Conservation (phyloP, 805 yeast genomes). For the Yarrowia deformans region DNA sequence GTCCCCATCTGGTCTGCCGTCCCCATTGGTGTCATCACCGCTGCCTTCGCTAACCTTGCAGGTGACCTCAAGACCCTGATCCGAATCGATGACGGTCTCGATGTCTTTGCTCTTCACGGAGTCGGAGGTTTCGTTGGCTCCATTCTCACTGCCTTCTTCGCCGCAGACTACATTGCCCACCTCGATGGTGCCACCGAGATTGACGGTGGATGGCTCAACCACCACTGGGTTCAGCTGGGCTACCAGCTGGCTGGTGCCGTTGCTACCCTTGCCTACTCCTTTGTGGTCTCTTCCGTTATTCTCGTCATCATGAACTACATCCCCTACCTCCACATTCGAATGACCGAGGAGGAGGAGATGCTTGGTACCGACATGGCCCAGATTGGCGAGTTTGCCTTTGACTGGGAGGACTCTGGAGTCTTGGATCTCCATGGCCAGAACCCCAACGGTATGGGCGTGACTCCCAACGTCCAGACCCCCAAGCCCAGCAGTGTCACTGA, state of each 20-base stretch:
- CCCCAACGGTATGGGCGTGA: conserved; percentile 26
- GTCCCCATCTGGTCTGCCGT: conserved; percentile 92
- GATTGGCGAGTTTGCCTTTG: conserved; percentile 85
- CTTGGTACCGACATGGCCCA: conserved; percentile 88
- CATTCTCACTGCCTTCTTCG: conserved; percentile 86
- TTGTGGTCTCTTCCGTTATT: conserved; percentile 74
- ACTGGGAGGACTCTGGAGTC: conserved; percentile 42
- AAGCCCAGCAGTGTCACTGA: conserved; percentile 20
- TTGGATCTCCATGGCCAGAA: conserved; percentile 22
- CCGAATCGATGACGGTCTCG: conserved; percentile 93
- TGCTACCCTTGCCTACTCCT: conserved; percentile 80
- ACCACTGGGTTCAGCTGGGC: conserved; percentile 87
- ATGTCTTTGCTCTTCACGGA: conserved; percentile 92
- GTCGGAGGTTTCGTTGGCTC: conserved; percentile 91
- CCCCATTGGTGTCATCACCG: conserved; percentile 81
- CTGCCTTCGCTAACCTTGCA: conserved; percentile 81
- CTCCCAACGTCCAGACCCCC: conserved; percentile 38
- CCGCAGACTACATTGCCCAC: conserved; percentile 91
- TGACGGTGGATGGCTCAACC: conserved; percentile 92
- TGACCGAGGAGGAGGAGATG: conserved; percentile 88
- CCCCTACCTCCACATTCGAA: conserved; percentile 84
- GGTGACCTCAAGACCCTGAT: conserved; percentile 77
- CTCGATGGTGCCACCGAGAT: conserved; percentile 72
- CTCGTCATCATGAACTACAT: conserved; percentile 75
- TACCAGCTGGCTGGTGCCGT: conserved; percentile 88